Evolutionary conservation across 1,139 yeast species (phyloP).

Genomic region (Pichia sp.): DNA sequence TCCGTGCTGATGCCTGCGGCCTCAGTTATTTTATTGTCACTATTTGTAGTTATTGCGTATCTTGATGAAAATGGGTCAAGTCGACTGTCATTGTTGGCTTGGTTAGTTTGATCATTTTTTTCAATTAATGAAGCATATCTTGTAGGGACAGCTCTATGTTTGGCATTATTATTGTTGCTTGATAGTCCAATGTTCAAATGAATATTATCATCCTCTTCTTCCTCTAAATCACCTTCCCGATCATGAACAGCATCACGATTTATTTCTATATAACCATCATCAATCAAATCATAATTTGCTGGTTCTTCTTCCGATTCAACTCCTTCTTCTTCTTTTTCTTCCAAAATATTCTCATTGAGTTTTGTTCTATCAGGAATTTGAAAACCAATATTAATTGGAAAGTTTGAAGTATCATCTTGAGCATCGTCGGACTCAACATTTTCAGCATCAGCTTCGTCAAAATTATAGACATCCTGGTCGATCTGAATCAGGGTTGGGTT

Average conservation of each 20-base stretch:
- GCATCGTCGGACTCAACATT: not conserved
- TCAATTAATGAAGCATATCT: slow-evolving; percentile 15
- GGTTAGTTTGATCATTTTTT: slow-evolving; percentile 9
- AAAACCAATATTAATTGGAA: slow-evolving; percentile 6
- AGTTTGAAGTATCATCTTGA: not conserved
- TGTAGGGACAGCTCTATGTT: slow-evolving; percentile 8
- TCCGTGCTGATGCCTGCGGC: slow-evolving; percentile 1
- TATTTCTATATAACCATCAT: not conserved
- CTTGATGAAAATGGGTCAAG: slow-evolving; percentile 6
- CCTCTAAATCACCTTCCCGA: slow-evolving; percentile 7
- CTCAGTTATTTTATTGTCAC: too few species aligned
- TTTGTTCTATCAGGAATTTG: slow-evolving; percentile 19
- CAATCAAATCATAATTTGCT: not conserved
- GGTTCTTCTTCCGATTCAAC: slow-evolving; percentile 2
- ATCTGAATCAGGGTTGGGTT: slow-evolving; percentile 56
- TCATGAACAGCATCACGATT: not conserved
- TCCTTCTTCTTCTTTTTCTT: slow-evolving; percentile 25
- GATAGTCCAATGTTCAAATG: slow-evolving; percentile 4
- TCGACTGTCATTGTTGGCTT: too few species aligned
- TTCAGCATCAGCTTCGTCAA: slow-evolving; percentile 31
- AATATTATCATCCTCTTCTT: slow-evolving; percentile 2
- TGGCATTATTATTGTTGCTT: not conserved
- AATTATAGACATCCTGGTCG: slow-evolving; percentile 46
- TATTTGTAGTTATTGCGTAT: too few species aligned
- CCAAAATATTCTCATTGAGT: slow-evolving; percentile 24